Base-by-base conservation (phyloP, 768 basidiomycete genomes). In the Rhodotorula graminis region DNA sequence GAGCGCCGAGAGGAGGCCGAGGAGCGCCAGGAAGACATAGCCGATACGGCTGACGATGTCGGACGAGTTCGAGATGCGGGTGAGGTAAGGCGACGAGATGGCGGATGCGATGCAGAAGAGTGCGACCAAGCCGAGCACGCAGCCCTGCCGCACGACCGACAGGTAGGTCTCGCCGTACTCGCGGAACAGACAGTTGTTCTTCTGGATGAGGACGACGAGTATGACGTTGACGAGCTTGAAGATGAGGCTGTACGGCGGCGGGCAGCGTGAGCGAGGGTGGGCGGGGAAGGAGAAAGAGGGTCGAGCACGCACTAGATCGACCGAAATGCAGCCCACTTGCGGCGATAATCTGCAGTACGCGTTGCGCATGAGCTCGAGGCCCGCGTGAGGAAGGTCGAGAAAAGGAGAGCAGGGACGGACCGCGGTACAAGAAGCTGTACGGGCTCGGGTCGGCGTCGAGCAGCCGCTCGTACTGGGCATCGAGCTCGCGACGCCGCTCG, bases 111-210 rank as follows among this genome's bases (percentile, higher is more conserved):
- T 70, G 78, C 90, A 89, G 78, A 89, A 90, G 21, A 82, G 81
- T 23, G 86, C 75, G 66, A 87, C 87, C 47, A 86, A 84, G 14
- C 83, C 75, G 27, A 90, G 64, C 23, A 92, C 83, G 27, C 88
- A 78, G 31, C 85, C 82, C 78, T 91, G 89, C 2, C 89, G 86
- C 60, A 85, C 81, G 53, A 90, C 80, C 16, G 84, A 80, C 58
- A 90, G 82, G n/a, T 80, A 80, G 9, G 82, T 81, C n/a, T 85
- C 82, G 33, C 85, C 81, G 47, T 84, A 80, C 42, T 83, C 80
- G 59, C 88, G 87, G 78, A 92, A 89, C 10, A 88, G 79, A 79
- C 90, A 92, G 79, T 90, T 92, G 78, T 89, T 82, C 29, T 84
- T 80, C 19, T 88, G 85, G 71, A 91, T 83, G 64, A 90, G 80